These are phyloP conservation scores for Amaranthus cruentus DNA, from an alignment of 148 eudicot genomes.

Conservation along the genomic window DNA sequence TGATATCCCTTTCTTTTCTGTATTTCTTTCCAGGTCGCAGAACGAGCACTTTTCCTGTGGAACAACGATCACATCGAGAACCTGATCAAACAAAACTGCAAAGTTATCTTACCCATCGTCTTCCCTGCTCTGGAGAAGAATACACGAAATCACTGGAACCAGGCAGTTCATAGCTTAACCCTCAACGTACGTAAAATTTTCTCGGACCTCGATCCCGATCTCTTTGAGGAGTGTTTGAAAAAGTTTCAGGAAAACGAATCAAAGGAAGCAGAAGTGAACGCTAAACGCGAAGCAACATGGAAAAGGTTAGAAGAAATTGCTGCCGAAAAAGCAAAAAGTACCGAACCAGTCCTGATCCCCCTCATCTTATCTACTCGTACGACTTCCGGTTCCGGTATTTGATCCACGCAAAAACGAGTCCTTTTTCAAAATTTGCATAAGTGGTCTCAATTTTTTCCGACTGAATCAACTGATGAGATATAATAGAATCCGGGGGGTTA, in stretches of 20 bases:
- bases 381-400: slow-evolving; percentile 12
- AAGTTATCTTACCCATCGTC: slow-evolving; percentile 65
- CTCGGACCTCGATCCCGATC: slow-evolving; percentile 59
- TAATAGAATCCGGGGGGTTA: slow-evolving; percentile 11
- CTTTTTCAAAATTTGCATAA: slow-evolving; percentile 2
- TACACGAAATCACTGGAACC: slow-evolving; percentile 64
- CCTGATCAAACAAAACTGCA: slow-evolving; percentile 59
- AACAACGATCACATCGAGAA: slow-evolving; percentile 77
- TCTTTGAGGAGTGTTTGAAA: slow-evolving; percentile 54
- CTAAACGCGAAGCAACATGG: slow-evolving; percentile 59
- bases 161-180: slow-evolving; percentile 66
- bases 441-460: slow-evolving; percentile 12
- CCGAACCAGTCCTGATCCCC: slow-evolving; percentile 34
- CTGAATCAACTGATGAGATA: slow-evolving; percentile 10
- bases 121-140: slow-evolving; percentile 74
- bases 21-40: slow-evolving; percentile 52
- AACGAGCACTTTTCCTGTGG: slow-evolving; percentile 71
- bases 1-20: slow-evolving; percentile 1
- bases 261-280: slow-evolving; percentile 45
- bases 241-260: slow-evolving; percentile 64
- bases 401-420: neutral
- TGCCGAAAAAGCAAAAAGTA: slow-evolving; percentile 36
- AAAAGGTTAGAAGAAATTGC: slow-evolving; percentile 59
- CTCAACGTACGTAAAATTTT: slow-evolving; percentile 66
- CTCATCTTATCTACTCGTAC: slow-evolving; percentile 30